Base-by-base conservation (phyloP, 129 eudicot genomes). In the Flaveria sonorensis region DNA sequence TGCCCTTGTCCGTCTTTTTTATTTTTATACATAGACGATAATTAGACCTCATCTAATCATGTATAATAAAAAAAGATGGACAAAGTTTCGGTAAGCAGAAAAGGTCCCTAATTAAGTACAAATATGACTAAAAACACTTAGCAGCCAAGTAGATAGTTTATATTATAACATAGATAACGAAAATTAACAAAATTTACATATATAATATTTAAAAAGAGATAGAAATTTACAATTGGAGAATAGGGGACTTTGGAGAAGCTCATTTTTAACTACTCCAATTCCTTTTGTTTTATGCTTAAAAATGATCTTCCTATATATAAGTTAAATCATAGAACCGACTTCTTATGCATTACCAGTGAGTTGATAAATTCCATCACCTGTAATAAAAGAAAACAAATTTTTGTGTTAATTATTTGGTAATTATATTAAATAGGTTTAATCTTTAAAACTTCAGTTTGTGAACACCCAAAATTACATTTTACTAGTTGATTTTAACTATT, bases 341-440 rank as follows among this genome's bases (percentile, higher is more conserved):
- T 81, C 86, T 87, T 88, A 90, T 88, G 82, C 26, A 23, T 72
- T 51, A 72, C 89, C 82, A 90, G 74, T 13, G 78, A 77, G 78
- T 87, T 88, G 70, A 93, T 88, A 40, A 90, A 93, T 75, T 93
- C 91, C 98, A 88, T 87, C 16, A 93, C 98, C 81, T 68, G 56
- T 7, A 26, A 60, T 24, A 24, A 24, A 20, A 10, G 6, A 32
- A n/a, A n/a, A 48, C 39, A 48, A 79, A 28, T 30, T 48, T n/a
- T 73, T 36, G 3, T 5, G 19, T 10, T 20, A 53, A 18, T 47
- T 55, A 18, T 9, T 55, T n/a, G 10, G 7, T 52, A 1, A 7
- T 18, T 55, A 3, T 6, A 5, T 55, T 55, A 55, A 55, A 0
- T 18, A 16, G 15, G 8, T 36, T 72, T 53, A 45, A 32, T n/a